phyloP scores from a whole-genome alignment of 2,329 filamentous ascomycete species.

The Monilinia vaccinii-corymbosi region DNA sequence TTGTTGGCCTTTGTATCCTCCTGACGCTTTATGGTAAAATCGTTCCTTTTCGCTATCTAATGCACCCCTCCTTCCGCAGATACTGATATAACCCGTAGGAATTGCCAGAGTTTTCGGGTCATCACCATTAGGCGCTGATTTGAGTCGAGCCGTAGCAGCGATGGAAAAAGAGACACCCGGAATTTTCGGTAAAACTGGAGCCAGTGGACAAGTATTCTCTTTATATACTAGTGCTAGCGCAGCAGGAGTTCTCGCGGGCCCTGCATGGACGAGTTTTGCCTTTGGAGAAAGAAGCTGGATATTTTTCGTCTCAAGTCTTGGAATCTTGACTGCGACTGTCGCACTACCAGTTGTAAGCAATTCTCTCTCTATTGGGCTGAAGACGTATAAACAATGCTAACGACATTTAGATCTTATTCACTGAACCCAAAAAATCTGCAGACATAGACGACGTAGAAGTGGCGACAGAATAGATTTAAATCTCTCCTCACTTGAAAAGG shows the following conservation, averaged over 20 bases:
- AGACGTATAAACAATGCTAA: not conserved
- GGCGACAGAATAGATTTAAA: not conserved
- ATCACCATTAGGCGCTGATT: constrained; percentile 11
- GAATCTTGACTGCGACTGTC: constrained; percentile 10
- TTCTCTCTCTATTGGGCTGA: too few relatives aligned
- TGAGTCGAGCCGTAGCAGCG: constrained; percentile 9
- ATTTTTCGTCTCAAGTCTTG: constrained; percentile 11
- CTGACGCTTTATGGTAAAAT: constrained; percentile 45
- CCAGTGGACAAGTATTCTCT: constrained; percentile 14
- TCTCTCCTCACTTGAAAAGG: not conserved
- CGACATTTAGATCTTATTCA: not conserved
- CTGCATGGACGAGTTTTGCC: constrained; percentile 9
- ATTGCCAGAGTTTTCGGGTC: constrained; percentile 10
- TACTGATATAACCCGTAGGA: not conserved
- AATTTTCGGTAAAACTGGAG: constrained; percentile 10
- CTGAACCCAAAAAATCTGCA: not conserved
- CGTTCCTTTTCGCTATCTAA: not conserved
- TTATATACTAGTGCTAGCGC: constrained; percentile 12
- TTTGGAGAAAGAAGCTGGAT: constrained; percentile 11
- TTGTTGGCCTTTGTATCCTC: constrained; percentile 55
- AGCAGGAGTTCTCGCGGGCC: constrained; percentile 13
- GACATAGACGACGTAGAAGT: not conserved
- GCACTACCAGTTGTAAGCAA: constrained; percentile 5
- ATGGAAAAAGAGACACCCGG: constrained; percentile 11
- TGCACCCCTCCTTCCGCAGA: not conserved